Base-by-base conservation (phyloP, 2,329 filamentous ascomycete genomes). In the Polychaeton citri region DNA sequence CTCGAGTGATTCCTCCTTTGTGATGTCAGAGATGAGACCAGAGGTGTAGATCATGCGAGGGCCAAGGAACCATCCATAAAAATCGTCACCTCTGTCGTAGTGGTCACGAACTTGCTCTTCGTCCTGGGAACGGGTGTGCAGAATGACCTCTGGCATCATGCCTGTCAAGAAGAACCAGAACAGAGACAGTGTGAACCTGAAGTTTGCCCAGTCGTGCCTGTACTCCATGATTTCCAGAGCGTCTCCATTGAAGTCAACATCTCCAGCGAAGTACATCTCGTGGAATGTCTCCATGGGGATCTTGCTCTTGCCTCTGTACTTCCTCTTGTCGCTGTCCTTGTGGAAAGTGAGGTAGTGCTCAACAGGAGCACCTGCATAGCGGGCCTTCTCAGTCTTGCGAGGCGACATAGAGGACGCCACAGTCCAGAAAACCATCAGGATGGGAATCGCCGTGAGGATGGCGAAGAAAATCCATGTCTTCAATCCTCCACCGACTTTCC, bases 21-120 rank as follows among this genome's bases (percentile, higher is more conserved):
- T 77, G 60, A 83, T 74, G 61, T 96, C 86, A 42, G 81, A 81
- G 58, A 98, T 92, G 53, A 98, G 70, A 52, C 90, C 90, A 34
- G 84, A 92, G 35, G 90, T 98, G 69, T 96, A 96, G 64, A 96
- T 85, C 90, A 96, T 98, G 56, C 88, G 87, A 40, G 88, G 88
- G 43, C 90, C 90, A 44, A 96, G 75, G 73, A 96, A 96, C 86
- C 87, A 98, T 59, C 76, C 81, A 70, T 98, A 98, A 67, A 95
- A 94, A 64, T 96, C 90, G 60, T 98, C 86, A 56, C 90, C 90
- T 46, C 86, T 80, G 71, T 96, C 90, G 64, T 98, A 98, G 69
- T 95, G 86, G 61, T 87, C 85, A 57, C 87, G 85, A 38, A 96
- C 87, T 66, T 96, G 90, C 63, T 96, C 88, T 72, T 95, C 87